Conservation (phyloP, 2,329 filamentous ascomycete species). For the Aspergillus ustus region DNA sequence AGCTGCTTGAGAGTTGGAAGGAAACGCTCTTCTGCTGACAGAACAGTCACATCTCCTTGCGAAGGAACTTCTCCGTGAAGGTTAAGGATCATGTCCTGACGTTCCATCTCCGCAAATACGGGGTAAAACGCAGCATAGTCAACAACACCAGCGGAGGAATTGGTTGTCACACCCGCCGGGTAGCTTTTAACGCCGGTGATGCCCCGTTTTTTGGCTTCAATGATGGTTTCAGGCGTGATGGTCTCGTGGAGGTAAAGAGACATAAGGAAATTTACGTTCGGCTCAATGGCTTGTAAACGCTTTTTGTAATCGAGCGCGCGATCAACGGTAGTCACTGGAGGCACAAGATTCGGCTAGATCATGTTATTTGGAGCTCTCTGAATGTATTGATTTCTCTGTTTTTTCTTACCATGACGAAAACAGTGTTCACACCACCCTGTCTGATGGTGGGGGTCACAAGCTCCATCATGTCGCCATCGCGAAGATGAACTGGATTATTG, state of each 20-base stretch:
- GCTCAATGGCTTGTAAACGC: constrained; percentile 63
- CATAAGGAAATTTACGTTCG: constrained; percentile 72
- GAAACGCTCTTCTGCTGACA: constrained; percentile 77
- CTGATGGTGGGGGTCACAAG: constrained; percentile 60
- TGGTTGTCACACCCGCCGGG: constrained; percentile 58
- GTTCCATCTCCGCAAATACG: constrained; percentile 88
- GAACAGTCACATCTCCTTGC: constrained; percentile 54
- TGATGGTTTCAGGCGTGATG: constrained; percentile 71
- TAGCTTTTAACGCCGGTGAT: constrained; percentile 66
- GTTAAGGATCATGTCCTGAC: constrained; percentile 81
- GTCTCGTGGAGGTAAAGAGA: constrained; percentile 70
- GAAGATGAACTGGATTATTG: constrained; percentile 62
- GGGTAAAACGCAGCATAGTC: constrained; percentile 52
- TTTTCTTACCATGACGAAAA: constrained; percentile 55
- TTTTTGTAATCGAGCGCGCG: constrained; percentile 70
- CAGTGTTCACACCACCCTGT: constrained; percentile 68
- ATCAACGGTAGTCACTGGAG: constrained; percentile 64
- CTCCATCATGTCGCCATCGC: constrained; percentile 68
- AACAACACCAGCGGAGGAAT: constrained; percentile 57
- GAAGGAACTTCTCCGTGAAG: constrained; percentile 75
- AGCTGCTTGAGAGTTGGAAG: constrained; percentile 77
- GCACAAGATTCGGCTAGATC: constrained; percentile 65
- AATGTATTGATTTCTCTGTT: background rate
- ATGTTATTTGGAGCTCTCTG: constrained; percentile 26
- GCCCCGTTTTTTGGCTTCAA: constrained; percentile 72